phyloP scores from a whole-genome alignment of 345 rosid genomes.

The Limnanthes douglasii region DNA sequence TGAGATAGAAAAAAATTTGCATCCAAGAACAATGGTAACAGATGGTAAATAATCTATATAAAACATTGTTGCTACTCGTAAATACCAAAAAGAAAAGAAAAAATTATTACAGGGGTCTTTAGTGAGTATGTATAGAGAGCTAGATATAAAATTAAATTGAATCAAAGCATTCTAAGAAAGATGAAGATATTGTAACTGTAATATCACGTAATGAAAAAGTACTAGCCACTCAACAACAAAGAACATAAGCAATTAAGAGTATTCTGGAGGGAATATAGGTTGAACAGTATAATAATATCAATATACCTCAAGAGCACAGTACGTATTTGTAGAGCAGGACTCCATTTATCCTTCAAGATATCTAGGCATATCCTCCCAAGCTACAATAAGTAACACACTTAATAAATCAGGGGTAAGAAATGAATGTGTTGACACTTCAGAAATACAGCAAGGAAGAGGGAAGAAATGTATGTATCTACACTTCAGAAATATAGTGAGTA shows the following conservation, averaged over 20 bases:
- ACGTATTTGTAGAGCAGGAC: conserved; percentile 97
- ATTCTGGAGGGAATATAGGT: not conserved
- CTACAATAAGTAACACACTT: conserved; percentile 17
- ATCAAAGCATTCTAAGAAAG: too few relatives aligned
- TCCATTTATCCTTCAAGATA: conserved; percentile 98
- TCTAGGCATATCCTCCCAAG: conserved; percentile 73
- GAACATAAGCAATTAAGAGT: not conserved
- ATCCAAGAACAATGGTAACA: too few relatives aligned
- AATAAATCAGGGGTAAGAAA: not conserved
- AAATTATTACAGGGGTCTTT: too few relatives aligned
- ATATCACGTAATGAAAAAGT: not conserved
- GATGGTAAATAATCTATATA: too few relatives aligned
- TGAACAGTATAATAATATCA: not conserved
- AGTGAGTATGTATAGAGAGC: too few relatives aligned
- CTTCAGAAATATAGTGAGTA: conserved; percentile 12
- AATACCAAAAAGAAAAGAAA: too few relatives aligned
- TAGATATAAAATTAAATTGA: too few relatives aligned
- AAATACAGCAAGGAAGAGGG: not conserved
- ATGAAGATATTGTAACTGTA: too few relatives aligned
- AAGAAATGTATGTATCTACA: too few relatives aligned
- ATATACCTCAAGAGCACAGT: conserved; percentile 91
- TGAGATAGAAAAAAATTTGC: too few relatives aligned
- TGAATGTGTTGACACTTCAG: conserved; percentile 1
- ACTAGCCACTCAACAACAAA: not conserved
- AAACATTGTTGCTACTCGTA: too few relatives aligned